Evolutionary conservation across 768 basidiomycete genomes (phyloP).

Genomic region (Russula olivacea): DNA sequence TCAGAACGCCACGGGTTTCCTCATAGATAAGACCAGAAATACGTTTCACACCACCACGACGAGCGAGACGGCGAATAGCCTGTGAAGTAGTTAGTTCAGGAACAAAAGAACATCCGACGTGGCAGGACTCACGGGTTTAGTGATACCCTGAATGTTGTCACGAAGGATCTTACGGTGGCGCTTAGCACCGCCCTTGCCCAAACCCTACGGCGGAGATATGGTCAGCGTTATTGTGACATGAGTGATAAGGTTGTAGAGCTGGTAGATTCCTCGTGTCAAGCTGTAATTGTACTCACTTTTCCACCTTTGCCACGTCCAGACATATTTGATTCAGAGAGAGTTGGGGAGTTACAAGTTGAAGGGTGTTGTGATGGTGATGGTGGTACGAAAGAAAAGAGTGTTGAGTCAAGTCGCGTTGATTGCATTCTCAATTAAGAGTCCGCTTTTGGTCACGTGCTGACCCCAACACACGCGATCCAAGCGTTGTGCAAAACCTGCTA

Average conservation of each 20-base stretch:
- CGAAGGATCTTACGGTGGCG: slow-evolving; percentile 95
- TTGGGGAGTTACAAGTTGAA: slow-evolving; percentile 24
- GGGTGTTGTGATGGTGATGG: slow-evolving; percentile 21
- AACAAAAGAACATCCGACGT: slow-evolving; percentile 8
- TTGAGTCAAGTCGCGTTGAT: slow-evolving; percentile 22
- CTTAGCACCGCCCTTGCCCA: slow-evolving; percentile 96
- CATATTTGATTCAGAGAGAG: slow-evolving; percentile 45
- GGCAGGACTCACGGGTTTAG: slow-evolving; percentile 36
- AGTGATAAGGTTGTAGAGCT: slow-evolving; percentile 5
- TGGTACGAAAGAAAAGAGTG: slow-evolving; percentile 25
- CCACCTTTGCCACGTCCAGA: slow-evolving; percentile 97
- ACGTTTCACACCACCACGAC: slow-evolving; percentile 97
- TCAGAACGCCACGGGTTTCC: slow-evolving; percentile 91
- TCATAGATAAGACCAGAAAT: slow-evolving; percentile 92
- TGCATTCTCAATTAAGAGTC: slow-evolving; percentile 19
- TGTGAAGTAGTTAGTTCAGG: slow-evolving; percentile 33
- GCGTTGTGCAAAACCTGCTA: no score
- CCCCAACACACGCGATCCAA: background rate
- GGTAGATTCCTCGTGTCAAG: background rate
- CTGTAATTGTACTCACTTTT: slow-evolving; percentile 44
- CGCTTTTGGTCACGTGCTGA: slow-evolving; percentile 18
- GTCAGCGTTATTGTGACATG: slow-evolving; percentile 16
- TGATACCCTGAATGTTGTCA: slow-evolving; percentile 66
- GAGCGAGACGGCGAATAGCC: slow-evolving; percentile 93
- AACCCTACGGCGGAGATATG: slow-evolving; percentile 46